These are phyloP conservation scores for Lactifluus piperatus DNA, from an alignment of 768 basidiomycete species.

Conservation along the genomic window DNA sequence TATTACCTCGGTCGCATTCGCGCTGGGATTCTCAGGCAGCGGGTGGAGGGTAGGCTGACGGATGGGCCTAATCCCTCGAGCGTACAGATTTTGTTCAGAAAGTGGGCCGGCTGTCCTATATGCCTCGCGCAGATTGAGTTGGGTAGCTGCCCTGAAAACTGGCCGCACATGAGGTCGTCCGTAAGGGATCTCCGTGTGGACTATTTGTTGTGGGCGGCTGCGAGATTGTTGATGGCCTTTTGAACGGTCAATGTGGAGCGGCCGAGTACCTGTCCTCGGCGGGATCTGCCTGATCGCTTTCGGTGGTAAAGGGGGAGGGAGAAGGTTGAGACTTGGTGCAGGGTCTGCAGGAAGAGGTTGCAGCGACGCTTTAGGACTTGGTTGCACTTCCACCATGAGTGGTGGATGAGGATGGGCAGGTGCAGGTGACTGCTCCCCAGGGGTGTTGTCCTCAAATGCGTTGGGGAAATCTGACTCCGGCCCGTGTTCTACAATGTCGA, in stretches of 20 bases:
- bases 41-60: background rate
- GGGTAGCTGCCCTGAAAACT: conserved; percentile 3
- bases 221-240: background rate
- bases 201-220: background rate
- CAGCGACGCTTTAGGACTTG: background rate
- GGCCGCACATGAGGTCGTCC: background rate
- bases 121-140: conserved; percentile 3
- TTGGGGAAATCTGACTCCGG: background rate
- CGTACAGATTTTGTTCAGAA: background rate
- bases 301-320: background rate
- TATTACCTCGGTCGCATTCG: background rate
- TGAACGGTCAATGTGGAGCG: conserved; percentile 7
- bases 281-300: background rate
- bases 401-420: background rate
- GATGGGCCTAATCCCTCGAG: background rate
- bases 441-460: background rate
- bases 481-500: background rate
- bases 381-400: too few relatives aligned
- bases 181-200: background rate
- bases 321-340: too few relatives aligned
- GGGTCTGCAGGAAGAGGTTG: background rate
- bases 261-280: background rate
- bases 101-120: background rate
- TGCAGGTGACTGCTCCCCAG: background rate
- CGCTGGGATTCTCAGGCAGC: background rate